phyloP scores from a whole-genome alignment of 345 rosid genomes.

The Murraya koenigii region DNA sequence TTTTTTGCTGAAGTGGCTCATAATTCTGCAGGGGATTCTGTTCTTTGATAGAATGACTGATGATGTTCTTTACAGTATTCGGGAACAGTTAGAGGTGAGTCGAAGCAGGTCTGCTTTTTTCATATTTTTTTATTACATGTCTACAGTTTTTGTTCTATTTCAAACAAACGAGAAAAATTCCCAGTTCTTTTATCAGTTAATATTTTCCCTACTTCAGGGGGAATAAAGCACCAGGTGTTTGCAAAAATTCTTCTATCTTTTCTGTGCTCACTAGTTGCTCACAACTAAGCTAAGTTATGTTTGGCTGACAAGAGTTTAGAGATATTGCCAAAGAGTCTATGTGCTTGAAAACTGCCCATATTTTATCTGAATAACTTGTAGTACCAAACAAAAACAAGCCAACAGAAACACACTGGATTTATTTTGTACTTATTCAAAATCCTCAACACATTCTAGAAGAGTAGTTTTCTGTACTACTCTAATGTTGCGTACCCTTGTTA shows the following conservation, averaged over 20 bases:
- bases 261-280: background rate
- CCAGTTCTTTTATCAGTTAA: background rate
- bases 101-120: conserved; percentile 4
- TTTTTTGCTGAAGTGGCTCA: conserved; percentile 17
- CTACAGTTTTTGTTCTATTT: background rate
- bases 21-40: conserved; percentile 68
- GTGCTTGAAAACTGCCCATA: background rate
- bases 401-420: background rate
- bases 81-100: conserved; percentile 64
- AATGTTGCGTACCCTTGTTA: background rate
- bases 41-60: conserved; percentile 89
- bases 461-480: background rate
- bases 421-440: background rate
- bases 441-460: background rate
- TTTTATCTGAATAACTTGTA: background rate
- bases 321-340: background rate
- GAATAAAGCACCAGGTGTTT: background rate
- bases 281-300: background rate
- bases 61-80: conserved; percentile 71
- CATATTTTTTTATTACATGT: too few relatives aligned
- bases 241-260: background rate
- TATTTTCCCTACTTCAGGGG: background rate
- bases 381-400: background rate
- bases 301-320: background rate
- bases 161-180: background rate